Conservation (phyloP, 768 basidiomycete species). For the Amanita phalloides region DNA sequence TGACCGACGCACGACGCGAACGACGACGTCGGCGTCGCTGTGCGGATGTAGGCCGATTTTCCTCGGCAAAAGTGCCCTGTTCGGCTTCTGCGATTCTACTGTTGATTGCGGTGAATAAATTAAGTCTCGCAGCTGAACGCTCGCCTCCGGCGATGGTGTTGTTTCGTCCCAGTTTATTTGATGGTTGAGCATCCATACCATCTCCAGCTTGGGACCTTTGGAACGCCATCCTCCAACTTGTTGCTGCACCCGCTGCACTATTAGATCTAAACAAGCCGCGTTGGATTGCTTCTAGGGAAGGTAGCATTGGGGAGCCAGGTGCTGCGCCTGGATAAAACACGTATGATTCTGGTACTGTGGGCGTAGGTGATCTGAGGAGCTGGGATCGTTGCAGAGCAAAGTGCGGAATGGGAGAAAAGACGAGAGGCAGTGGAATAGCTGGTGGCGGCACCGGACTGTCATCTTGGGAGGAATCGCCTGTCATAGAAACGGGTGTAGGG, state of each 20-base stretch:
- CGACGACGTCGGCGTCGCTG: slow-evolving; percentile 48
- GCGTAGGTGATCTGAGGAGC: slow-evolving; percentile 40
- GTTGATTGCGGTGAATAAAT: slow-evolving; percentile 55
- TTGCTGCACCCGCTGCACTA: slow-evolving; percentile 74
- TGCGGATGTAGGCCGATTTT: slow-evolving; percentile 31
- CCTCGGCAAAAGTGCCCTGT: slow-evolving; percentile 50
- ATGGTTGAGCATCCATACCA: slow-evolving; percentile 50
- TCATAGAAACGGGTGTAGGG: slow-evolving; percentile 29
- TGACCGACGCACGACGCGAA: slow-evolving; percentile 35
- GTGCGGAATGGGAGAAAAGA: slow-evolving; percentile 41
- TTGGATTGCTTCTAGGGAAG: slow-evolving; percentile 70
- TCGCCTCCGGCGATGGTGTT: slow-evolving; percentile 82
- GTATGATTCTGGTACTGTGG: slow-evolving; percentile 42
- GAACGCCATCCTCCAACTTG: slow-evolving; percentile 62
- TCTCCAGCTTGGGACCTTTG: slow-evolving; percentile 74
- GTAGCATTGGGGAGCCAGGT: slow-evolving; percentile 56
- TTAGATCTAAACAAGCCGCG: slow-evolving; percentile 81
- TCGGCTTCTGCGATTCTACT: slow-evolving; percentile 49
- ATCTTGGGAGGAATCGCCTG: slow-evolving; percentile 68
- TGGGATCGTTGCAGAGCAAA: slow-evolving; percentile 39
- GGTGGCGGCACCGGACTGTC: slow-evolving; percentile 32
- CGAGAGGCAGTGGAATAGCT: slow-evolving; percentile 22
- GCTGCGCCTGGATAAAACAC: slow-evolving; percentile 56
- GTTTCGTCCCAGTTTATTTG: slow-evolving; percentile 47
- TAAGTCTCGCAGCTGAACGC: slow-evolving; percentile 58